Base-by-base conservation (phyloP, 345 rosid genomes). In the Adansonia digitata region DNA sequence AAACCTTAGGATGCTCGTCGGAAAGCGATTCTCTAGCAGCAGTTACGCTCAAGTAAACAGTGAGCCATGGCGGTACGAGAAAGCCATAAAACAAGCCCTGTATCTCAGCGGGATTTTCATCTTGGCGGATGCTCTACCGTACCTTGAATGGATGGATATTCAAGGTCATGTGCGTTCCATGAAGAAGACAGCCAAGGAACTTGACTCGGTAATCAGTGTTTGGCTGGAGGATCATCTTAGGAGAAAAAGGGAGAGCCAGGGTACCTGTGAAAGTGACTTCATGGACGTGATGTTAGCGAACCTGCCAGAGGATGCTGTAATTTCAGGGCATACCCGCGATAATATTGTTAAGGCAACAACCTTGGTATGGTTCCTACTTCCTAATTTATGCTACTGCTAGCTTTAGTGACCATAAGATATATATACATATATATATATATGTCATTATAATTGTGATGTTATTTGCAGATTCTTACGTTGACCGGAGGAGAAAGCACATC, bases 171-270 rank as follows among this genome's bases (percentile, higher is more conserved):
- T 85, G 5, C 11, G 73, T 34, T 67, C 80, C 24, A 92, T 92
- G 93, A 90, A 85, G 77, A 75, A 72, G 59, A 77, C 80, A 0
- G 81, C 81, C 12, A 84, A 83, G 71, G 88, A 85, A 74, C 31
- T 89, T 27, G 93, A 92, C 69, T 48, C 53, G 1, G 67, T 83
- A 17, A 74, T 89, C 22, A 78, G 79, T 20, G 78, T 35, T 1
- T 92, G 95, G 95, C 79, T 90, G 35, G 81, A 87, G 5, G 89
- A 90, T 55, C 95, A 86, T 79, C 51, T 86, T 5, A 43, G 51
- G 57, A 84, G 69, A 42, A 79, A 72, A 72, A 55, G 26, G 12
- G 40, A 51, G 22, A 69, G 78, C 7, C 75, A 63, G 24, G 24
- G 68, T 14, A 15, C 35, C 14, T 1, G 10, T 18, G 83, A 81